Conservation (phyloP, 805 yeast species). For the Starmerella potacharoeniae region DNA sequence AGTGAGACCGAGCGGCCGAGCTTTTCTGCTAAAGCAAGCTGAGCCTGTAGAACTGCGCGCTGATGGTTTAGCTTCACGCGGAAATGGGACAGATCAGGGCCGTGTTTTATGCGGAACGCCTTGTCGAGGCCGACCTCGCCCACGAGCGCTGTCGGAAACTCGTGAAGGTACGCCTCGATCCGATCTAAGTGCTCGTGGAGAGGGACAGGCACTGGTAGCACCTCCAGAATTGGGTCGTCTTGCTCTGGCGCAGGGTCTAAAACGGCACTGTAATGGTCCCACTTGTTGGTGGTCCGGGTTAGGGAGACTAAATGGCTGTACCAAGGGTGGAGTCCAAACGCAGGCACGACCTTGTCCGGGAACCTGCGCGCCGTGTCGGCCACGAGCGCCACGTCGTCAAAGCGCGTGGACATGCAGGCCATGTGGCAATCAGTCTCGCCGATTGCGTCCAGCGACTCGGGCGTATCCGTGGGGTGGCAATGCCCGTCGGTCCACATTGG, state of each 20-base stretch:
- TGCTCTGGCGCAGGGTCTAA: slow-evolving; percentile 33
- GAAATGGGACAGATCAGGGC: slow-evolving; percentile 32
- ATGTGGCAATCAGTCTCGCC: slow-evolving; percentile 19
- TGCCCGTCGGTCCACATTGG: slow-evolving; percentile 30
- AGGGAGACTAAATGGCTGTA: slow-evolving; percentile 51
- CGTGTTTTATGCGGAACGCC: slow-evolving; percentile 50
- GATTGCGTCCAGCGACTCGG: slow-evolving; percentile 18
- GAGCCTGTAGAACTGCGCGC: slow-evolving; percentile 36
- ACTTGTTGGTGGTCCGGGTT: slow-evolving; percentile 14
- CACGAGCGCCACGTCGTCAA: slow-evolving; percentile 29
- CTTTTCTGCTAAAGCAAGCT: slow-evolving; percentile 44
- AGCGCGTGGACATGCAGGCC: slow-evolving; percentile 30
- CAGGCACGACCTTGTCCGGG: slow-evolving; percentile 28
- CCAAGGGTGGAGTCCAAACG: slow-evolving; percentile 81
- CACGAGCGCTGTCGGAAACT: slow-evolving; percentile 36
- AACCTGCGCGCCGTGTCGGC: slow-evolving; percentile 21
- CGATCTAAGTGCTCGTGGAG: slow-evolving; percentile 30
- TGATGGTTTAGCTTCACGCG: slow-evolving; percentile 62
- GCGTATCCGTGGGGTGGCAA: slow-evolving; percentile 33
- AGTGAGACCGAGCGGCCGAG: slow-evolving; percentile 48
- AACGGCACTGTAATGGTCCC: slow-evolving; percentile 45
- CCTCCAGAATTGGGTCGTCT: slow-evolving; percentile 29
- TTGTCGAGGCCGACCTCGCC: slow-evolving; percentile 94
- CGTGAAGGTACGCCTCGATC: slow-evolving; percentile 29
- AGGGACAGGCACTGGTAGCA: slow-evolving; percentile 51